Base-by-base conservation (phyloP, 352 stramenopile species). In the Vaucheria bursata region DNA sequence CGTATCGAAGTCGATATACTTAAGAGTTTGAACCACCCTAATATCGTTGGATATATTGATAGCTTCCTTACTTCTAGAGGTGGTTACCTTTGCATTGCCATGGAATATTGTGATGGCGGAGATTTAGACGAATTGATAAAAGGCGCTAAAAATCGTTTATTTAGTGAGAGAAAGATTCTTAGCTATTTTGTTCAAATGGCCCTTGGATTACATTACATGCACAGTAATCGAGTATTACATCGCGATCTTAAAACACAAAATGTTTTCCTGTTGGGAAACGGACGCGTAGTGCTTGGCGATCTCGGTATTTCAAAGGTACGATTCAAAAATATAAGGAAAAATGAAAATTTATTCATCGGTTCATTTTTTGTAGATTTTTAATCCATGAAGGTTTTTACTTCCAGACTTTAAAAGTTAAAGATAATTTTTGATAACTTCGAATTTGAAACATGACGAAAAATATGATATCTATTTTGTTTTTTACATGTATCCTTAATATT, bases 171-270 rank as follows among this genome's bases (percentile, higher is more conserved):
- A 67, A 88, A 89, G 68, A 87, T 96, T 34, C 89, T 93, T 81
- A 89, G 92, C 59, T 96, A 90, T 89, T 92, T 96, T 68, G 84
- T 96, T 37, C 92, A 97, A 85, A 87, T 97, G 31, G 86, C 85
- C 0, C 82, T 97, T 0, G 92, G 88, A 0, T 85, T 97, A 1
- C 85, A 94, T 29, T 91, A 90, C 81, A 93, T 97, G 87, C 92
- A 97, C 78, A 83, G 86, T 49, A 85, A 89, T 0, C 86, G 79
- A 6, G 80, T 97, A 32, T 84, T 97, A 66, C 91, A 97, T 66
- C 87, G 88, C 40, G 92, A 97, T 78, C 69, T 97, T 34, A 97
- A 97, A 81, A 94, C 91, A 34, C 86, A 92, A 78, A 97, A 97
- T 78, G 87, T 91, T 37, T 91, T 91, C 53, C 53, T 91, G 31